Evolutionary conservation across 108 stramenopile genomes (phyloP).

Genomic region (Cyclotella choctawhatcheeana): DNA sequence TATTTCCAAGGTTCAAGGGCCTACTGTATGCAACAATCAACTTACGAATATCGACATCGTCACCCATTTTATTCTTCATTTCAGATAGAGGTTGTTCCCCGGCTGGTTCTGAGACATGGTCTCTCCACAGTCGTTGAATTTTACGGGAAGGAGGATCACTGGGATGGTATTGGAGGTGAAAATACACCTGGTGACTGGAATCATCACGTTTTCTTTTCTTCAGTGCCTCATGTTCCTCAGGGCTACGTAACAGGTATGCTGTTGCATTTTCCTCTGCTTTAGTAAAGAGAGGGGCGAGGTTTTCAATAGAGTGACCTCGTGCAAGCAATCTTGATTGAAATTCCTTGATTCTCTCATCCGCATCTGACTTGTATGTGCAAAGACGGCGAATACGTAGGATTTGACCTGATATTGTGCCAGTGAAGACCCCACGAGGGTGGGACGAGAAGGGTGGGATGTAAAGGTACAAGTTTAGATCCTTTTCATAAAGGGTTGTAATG

Average conservation of each 20-base stretch:
- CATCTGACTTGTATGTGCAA: constrained; percentile 4
- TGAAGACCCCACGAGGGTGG: not conserved
- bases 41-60: not conserved
- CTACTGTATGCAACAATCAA: constrained; percentile 3
- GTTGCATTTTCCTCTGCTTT: constrained; percentile 11
- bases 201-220: too few species aligned
- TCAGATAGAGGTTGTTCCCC: not conserved
- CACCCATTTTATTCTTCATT: not conserved
- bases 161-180: constrained; percentile 3
- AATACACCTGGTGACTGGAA: not conserved
- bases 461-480: constrained; percentile 11
- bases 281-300: constrained; percentile 14
- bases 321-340: constrained; percentile 15
- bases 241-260: not conserved
- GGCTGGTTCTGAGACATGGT: not conserved
- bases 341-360: constrained; percentile 3
- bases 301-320: constrained; percentile 18
- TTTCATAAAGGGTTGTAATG: constrained; percentile 22
- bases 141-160: not conserved
- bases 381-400: constrained; percentile 25
- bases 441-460: constrained; percentile 15
- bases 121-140: constrained; percentile 3
- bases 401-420: constrained; percentile 21
- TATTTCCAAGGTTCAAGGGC: constrained; percentile 2
- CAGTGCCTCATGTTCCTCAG: not conserved